These are phyloP conservation scores for Chlamydomonas incerta DNA, from an alignment of 139 green algal species.

Conservation along the genomic window DNA sequence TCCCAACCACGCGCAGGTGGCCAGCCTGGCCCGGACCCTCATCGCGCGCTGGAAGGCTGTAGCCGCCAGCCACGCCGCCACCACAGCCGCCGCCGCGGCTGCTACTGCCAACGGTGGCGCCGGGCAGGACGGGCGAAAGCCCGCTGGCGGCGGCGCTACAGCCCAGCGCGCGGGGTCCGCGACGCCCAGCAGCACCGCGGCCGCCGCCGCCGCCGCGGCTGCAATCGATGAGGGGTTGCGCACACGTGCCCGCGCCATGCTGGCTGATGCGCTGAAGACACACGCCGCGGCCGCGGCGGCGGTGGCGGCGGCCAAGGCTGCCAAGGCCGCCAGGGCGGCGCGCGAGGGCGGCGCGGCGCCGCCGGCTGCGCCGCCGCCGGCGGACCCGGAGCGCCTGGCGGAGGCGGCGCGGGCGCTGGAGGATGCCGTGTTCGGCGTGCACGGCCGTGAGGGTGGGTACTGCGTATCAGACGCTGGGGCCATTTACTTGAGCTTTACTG, in stretches of 20 bases:
- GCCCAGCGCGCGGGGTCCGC: neutral
- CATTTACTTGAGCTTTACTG: no score
- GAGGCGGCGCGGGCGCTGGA: conserved; percentile 28
- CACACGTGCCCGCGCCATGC: conserved; percentile 7
- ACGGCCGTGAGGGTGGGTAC: conserved; percentile 9
- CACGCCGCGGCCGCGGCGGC: neutral
- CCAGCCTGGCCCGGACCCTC: conserved; percentile 31
- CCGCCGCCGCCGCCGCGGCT: neutral
- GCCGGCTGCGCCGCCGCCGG: neutral
- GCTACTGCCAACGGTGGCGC: neutral
- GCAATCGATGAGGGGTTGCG: conserved; percentile 18
- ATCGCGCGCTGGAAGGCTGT: conserved; percentile 37
- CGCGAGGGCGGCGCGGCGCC: no score
- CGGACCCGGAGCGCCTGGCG: neutral
- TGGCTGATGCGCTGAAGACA: conserved; percentile 19
- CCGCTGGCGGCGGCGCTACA: neutral
- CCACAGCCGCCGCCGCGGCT: neutral
- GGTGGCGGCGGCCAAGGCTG: neutral
- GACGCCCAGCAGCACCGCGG: neutral
- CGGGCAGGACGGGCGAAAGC: neutral
- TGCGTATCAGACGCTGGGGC: no score
- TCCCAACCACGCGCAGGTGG: conserved; percentile 8
- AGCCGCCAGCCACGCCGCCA: neutral
- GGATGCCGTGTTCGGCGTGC: conserved; percentile 1
- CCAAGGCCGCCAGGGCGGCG: no score